Percentiles rank a stretch among this genome's conserved stretches.
Evolutionary conservation across 139 green algal species (phyloP).

Genomic region (Micractinium conductrix): DNA sequence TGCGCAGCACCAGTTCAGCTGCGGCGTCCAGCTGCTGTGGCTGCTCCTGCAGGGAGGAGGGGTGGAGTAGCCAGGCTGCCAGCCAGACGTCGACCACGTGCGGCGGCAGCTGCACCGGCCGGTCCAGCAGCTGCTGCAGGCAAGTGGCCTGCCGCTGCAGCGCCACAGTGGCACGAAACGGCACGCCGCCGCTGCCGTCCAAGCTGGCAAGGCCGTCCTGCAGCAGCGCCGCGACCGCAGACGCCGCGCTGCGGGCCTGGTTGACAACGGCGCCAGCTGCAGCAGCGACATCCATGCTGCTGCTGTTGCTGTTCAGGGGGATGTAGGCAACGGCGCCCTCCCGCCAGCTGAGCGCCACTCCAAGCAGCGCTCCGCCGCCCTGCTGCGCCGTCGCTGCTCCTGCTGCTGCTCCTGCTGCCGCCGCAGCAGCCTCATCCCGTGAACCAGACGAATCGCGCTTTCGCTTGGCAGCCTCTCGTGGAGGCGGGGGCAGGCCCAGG

Average conservation of each 20-base stretch:
- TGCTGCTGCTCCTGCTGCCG: background rate
- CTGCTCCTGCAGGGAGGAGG: too few species aligned
- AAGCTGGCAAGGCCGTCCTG: background rate
- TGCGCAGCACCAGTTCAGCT: background rate
- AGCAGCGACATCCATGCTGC: background rate
- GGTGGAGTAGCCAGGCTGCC: conserved; percentile 24
- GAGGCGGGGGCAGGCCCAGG: background rate
- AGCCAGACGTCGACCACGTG: background rate
- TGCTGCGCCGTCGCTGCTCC: background rate
- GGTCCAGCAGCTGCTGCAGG: conserved; percentile 10
- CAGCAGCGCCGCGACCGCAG: background rate
- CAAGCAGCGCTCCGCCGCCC: background rate
- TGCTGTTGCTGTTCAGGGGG: background rate
- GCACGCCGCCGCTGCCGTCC: background rate
- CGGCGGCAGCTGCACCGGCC: background rate
- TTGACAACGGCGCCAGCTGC: background rate
- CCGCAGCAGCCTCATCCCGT: background rate
- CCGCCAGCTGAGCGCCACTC: conserved; percentile 7
- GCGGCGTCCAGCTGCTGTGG: background rate
- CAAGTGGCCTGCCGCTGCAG: background rate
- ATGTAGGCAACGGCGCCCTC: background rate
- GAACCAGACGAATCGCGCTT: background rate
- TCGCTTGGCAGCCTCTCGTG: background rate
- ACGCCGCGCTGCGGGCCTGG: background rate
- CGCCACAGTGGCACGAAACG: background rate